phyloP scores from a whole-genome alignment of 2,329 filamentous ascomycete species.

The Pseudogymnoascus sp. region DNA sequence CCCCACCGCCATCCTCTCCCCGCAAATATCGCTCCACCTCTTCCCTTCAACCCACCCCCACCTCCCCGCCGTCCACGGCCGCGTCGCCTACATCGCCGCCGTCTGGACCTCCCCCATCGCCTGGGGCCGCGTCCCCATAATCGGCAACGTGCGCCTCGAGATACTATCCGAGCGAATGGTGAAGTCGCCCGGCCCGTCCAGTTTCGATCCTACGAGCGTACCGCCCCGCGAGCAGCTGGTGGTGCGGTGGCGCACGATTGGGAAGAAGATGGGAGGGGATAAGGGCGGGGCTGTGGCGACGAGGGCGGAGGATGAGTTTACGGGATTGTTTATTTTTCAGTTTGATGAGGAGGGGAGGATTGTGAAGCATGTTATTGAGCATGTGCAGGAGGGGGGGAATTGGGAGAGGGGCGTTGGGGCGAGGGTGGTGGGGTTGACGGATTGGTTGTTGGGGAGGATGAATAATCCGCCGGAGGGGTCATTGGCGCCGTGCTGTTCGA shows the following conservation, averaged over 20 bases:
- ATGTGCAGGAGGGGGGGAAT: constrained; percentile 72
- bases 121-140: constrained; percentile 85
- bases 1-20: constrained; percentile 67
- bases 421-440: constrained; percentile 82
- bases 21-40: constrained; percentile 62
- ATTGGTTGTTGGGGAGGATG: constrained; percentile 84
- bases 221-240: constrained; percentile 65
- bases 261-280: constrained; percentile 42
- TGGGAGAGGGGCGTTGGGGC: constrained; percentile 76
- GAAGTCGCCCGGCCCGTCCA: constrained; percentile 28
- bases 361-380: constrained; percentile 84
- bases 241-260: constrained; percentile 75
- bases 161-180: constrained; percentile 83
- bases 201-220: background rate
- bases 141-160: constrained; percentile 81
- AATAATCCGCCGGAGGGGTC: constrained; percentile 31
- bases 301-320: constrained; percentile 61
- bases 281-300: constrained; percentile 39
- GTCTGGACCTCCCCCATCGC: constrained; percentile 94
- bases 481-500: constrained; percentile 13
- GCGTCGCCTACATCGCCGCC: constrained; percentile 84
- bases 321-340: constrained; percentile 88
- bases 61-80: constrained; percentile 84
- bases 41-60: constrained; percentile 74
- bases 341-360: constrained; percentile 85